These are phyloP conservation scores for Pharus latifolius DNA, from an alignment of 176 grass and related monocot species.

Conservation along the genomic window DNA sequence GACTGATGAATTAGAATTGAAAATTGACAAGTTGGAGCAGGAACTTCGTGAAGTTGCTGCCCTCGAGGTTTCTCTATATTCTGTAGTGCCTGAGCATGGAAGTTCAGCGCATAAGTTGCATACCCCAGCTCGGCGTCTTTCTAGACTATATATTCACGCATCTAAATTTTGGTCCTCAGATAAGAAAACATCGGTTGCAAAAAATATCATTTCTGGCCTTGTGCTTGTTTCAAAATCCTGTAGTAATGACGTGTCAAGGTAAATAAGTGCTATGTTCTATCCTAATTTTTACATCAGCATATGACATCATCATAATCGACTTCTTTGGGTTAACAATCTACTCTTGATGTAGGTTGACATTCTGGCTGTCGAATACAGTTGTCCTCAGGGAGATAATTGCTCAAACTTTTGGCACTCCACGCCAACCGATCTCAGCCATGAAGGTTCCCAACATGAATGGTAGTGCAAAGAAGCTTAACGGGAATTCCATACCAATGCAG, in stretches of 20 bases:
- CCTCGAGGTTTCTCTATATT: slow-evolving; percentile 84
- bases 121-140: slow-evolving; percentile 81
- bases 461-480: slow-evolving; percentile 35
- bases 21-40: slow-evolving; percentile 65
- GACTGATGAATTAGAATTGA: slow-evolving; percentile 40
- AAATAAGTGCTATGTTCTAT: slow-evolving; percentile 9
- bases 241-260: slow-evolving; percentile 97
- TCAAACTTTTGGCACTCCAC: slow-evolving; percentile 46
- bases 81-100: slow-evolving; percentile 67
- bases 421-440: slow-evolving; percentile 20
- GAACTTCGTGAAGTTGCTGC: slow-evolving; percentile 91
- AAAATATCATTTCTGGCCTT: slow-evolving; percentile 64
- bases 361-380: slow-evolving; percentile 94
- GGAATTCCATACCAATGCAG: slow-evolving; percentile 28
- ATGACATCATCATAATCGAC: not conserved
- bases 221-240: slow-evolving; percentile 72
- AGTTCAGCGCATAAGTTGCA: slow-evolving; percentile 88
- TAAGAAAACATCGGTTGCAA: slow-evolving; percentile 66
- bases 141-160: slow-evolving; percentile 66
- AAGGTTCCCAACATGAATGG: slow-evolving; percentile 24
- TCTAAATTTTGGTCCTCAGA: slow-evolving; percentile 58
- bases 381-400: slow-evolving; percentile 81
- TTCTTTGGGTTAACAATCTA: slow-evolving; percentile 14
- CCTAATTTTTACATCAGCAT: slow-evolving; percentile 2
- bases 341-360: slow-evolving; percentile 62